Percentiles rank a stretch among this genome's conserved stretches.
Evolutionary conservation across 1,139 yeast species (phyloP).

Genomic region (Sugiyamaella sp.): DNA sequence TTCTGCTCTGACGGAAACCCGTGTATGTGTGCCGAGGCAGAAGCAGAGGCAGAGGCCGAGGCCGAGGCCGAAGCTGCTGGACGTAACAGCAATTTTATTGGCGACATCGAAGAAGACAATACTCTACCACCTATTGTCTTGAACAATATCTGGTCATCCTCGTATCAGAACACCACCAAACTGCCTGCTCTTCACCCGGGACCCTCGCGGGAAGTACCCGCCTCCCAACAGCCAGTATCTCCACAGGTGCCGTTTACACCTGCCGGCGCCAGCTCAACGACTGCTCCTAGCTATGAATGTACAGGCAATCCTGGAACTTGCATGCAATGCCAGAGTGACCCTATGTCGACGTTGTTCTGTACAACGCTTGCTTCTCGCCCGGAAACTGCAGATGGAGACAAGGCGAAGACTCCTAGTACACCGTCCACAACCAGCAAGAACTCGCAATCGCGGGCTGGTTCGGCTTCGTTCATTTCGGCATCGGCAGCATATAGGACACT

Average conservation of each 20-base stretch:
- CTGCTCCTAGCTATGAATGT: slow-evolving; percentile 50
- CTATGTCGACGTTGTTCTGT: slow-evolving; percentile 87
- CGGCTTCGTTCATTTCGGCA: slow-evolving; percentile 75
- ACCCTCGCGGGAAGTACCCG: slow-evolving; percentile 20
- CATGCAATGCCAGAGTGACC: slow-evolving; percentile 79
- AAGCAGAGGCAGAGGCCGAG: slow-evolving; percentile 47
- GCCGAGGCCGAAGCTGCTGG: slow-evolving; percentile 18
- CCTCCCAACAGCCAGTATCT: slow-evolving; percentile 1
- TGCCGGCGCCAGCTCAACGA: slow-evolving; percentile 20
- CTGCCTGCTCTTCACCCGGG: slow-evolving; percentile 65
- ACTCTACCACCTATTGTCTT: slow-evolving; percentile 35
- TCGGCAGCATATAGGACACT: slow-evolving; percentile 87
- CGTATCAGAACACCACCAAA: slow-evolving; percentile 26
- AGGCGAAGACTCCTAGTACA: slow-evolving; percentile 25
- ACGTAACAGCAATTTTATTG: slow-evolving; percentile 15
- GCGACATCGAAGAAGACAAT: slow-evolving; percentile 23
- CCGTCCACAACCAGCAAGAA: slow-evolving; percentile 26
- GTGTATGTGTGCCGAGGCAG: slow-evolving; percentile 78
- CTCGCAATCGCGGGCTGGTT: slow-evolving; percentile 27
- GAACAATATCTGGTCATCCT: slow-evolving; percentile 18
- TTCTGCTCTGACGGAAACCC: slow-evolving; percentile 92
- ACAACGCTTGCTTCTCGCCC: slow-evolving; percentile 68
- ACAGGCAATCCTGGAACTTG: slow-evolving; percentile 91
- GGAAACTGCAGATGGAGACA: slow-evolving; percentile 20
- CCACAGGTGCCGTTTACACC: not conserved